Conservation (phyloP, 495 filamentous ascomycete species). For the Chaetomium fimeti region DNA sequence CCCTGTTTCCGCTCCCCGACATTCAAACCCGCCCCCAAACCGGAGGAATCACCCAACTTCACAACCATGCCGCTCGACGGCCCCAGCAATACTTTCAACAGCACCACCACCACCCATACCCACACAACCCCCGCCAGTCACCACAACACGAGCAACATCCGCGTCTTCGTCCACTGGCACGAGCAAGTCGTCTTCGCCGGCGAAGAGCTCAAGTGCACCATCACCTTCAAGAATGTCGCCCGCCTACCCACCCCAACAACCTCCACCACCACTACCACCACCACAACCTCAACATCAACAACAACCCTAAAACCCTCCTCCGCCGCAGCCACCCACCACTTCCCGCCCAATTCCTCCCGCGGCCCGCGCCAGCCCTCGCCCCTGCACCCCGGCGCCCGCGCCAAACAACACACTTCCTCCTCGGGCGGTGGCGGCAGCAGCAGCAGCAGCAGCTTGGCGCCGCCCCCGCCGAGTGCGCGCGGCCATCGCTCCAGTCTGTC, state of each 20-base stretch:
- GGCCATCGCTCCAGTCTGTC: slow-evolving; percentile 61
- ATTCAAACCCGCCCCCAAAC: not conserved
- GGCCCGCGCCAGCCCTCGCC: slow-evolving; percentile 30
- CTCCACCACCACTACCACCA: not conserved
- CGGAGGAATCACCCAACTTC: too few relatives aligned
- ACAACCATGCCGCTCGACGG: slow-evolving; percentile 45
- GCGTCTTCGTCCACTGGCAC: slow-evolving; percentile 92
- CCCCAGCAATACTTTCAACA: slow-evolving; percentile 23
- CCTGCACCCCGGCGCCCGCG: slow-evolving; percentile 21
- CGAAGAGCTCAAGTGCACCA: slow-evolving; percentile 88
- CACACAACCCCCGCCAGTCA: not conserved
- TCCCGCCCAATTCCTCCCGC: slow-evolving; percentile 10
- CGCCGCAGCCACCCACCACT: slow-evolving; percentile 8
- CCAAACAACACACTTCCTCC: slow-evolving; percentile 19
- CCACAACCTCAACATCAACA: too few relatives aligned
- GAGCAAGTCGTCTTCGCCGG: slow-evolving; percentile 91
- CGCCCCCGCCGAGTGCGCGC: slow-evolving; percentile 39
- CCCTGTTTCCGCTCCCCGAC: not conserved
- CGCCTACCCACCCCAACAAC: slow-evolving; percentile 6
- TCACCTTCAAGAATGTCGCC: slow-evolving; percentile 87
- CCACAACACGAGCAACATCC: slow-evolving; percentile 51
- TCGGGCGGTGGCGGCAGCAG: too few relatives aligned
- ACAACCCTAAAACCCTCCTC: not conserved
- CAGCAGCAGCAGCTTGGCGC: too few relatives aligned
- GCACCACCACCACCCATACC: not conserved